These are phyloP conservation scores for Trametes polyzona DNA, from an alignment of 1,284 basidiomycete species.

Conservation along the genomic window DNA sequence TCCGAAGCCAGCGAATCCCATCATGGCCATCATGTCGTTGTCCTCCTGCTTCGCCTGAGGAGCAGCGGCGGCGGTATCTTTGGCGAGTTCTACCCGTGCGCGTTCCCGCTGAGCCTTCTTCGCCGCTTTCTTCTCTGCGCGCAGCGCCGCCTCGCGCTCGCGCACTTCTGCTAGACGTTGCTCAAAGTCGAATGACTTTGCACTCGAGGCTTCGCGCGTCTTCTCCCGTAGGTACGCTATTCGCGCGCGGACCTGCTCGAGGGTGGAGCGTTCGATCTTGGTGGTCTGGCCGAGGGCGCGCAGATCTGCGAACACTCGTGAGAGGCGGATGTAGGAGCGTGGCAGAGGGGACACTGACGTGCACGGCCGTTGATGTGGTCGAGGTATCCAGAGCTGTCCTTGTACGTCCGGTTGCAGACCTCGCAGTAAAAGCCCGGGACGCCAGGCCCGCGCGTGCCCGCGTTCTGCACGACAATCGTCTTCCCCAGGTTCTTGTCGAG, in stretches of 20 bases:
- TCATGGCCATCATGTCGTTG: slow-evolving; percentile 78
- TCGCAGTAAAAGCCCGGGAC: slow-evolving; percentile 95
- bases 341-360: slow-evolving; percentile 62
- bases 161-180: slow-evolving; percentile 84
- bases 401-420: slow-evolving; percentile 87
- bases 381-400: slow-evolving; percentile 91
- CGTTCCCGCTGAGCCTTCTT: slow-evolving; percentile 77
- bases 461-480: slow-evolving; percentile 89
- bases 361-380: slow-evolving; percentile 96
- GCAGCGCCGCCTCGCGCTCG: slow-evolving; percentile 64
- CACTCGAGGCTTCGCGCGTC: slow-evolving; percentile 77
- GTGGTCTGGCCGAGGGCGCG: slow-evolving; percentile 94
- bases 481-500: slow-evolving; percentile 92
- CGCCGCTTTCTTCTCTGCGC: slow-evolving; percentile 71
- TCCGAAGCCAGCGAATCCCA: slow-evolving; percentile 95
- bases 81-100: slow-evolving; percentile 62
- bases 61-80: slow-evolving; percentile 48
- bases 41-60: slow-evolving; percentile 43
- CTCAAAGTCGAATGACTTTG: slow-evolving; percentile 94
- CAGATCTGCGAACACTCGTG: slow-evolving; percentile 64
- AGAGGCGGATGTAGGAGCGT: slow-evolving; percentile 1
- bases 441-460: slow-evolving; percentile 78
- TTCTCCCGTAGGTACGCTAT: slow-evolving; percentile 89
- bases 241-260: slow-evolving; percentile 89
- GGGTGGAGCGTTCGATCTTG: slow-evolving; percentile 85